Evolutionary conservation across 2,329 filamentous ascomycete genomes (phyloP).

Genomic region (Arthrobotrys sinensis): DNA sequence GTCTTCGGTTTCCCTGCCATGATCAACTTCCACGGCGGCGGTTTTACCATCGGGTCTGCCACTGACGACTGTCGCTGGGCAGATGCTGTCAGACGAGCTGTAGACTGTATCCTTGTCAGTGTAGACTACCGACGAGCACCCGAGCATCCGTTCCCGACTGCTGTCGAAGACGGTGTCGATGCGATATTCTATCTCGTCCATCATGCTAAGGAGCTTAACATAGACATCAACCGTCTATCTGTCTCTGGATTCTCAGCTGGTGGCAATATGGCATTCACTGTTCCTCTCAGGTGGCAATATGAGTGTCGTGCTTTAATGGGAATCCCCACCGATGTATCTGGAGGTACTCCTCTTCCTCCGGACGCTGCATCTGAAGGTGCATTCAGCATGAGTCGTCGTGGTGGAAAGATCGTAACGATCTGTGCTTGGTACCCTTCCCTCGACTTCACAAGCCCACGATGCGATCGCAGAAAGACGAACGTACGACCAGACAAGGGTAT

Average conservation of each 20-base stretch:
- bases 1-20: conserved; percentile 70
- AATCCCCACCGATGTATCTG: conserved; percentile 28
- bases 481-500: conserved; percentile 74
- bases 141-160: conserved; percentile 76
- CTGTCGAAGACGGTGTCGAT: conserved; percentile 77
- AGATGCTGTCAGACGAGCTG: conserved; percentile 71
- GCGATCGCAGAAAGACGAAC: conserved; percentile 73
- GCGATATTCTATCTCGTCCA: conserved; percentile 75
- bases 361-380: conserved; percentile 55
- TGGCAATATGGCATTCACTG: conserved; percentile 69
- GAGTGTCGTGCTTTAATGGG: conserved; percentile 60
- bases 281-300: conserved; percentile 64
- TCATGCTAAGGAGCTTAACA: conserved; percentile 73
- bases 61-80: conserved; percentile 77
- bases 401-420: conserved; percentile 70
- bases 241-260: conserved; percentile 78
- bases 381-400: conserved; percentile 53
- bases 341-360: conserved; percentile 37
- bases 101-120: conserved; percentile 74
- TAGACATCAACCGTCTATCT: conserved; percentile 74
- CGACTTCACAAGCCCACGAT: conserved; percentile 75
- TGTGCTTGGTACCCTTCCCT: conserved; percentile 76
- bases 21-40: conserved; percentile 79
- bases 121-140: conserved; percentile 80
- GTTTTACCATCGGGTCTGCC: conserved; percentile 76